A percentile compares a stretch with the other conserved stretches of the same genome.
These are phyloP conservation scores for Begonia loranthoides DNA, from an alignment of 306 rosid species.

Conservation along the genomic window DNA sequence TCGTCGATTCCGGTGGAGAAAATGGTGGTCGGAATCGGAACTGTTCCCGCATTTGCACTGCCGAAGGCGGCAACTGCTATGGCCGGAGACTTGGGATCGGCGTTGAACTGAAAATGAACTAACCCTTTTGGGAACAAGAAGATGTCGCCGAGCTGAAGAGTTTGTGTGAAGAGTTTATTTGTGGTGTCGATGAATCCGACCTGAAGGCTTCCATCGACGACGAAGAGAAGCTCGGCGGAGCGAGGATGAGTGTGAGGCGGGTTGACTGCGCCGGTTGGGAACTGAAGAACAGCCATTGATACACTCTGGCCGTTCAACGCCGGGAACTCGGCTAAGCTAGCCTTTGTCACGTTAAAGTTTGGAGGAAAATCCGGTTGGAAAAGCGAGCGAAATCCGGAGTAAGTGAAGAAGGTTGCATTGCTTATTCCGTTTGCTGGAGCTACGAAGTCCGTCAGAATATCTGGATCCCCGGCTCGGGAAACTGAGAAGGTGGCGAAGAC, in stretches of 20 bases:
- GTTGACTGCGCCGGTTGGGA: slow-evolving; percentile 18
- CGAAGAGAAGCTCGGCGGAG: slow-evolving; percentile 32
- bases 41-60: slow-evolving; percentile 28
- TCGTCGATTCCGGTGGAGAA: slow-evolving; percentile 26
- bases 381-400: slow-evolving; percentile 18
- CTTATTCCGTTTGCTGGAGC: slow-evolving; percentile 2
- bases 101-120: slow-evolving; percentile 36
- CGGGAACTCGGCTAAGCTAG: slow-evolving; percentile 25
- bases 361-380: neutral
- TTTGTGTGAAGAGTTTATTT: slow-evolving; percentile 33
- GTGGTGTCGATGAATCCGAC: slow-evolving; percentile 41
- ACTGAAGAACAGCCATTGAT: slow-evolving; percentile 31
- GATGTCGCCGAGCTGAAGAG: slow-evolving; percentile 24
- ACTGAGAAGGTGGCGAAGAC: too few species aligned
- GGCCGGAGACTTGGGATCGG: slow-evolving; percentile 6
- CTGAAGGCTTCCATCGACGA: slow-evolving; percentile 20
- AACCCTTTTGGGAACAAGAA: slow-evolving; percentile 45
- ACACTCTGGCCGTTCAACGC: slow-evolving; percentile 48
- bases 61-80: slow-evolving; percentile 32
- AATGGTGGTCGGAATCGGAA: slow-evolving; percentile 25
- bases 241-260: slow-evolving; percentile 53
- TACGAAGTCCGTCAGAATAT: slow-evolving; percentile 31
- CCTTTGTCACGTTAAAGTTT: slow-evolving; percentile 24
- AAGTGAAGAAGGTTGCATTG: slow-evolving; percentile 36
- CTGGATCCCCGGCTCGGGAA: slow-evolving; percentile 20